Conservation (phyloP, 75 land plant species). For the Cunninghamia lanceolata region DNA sequence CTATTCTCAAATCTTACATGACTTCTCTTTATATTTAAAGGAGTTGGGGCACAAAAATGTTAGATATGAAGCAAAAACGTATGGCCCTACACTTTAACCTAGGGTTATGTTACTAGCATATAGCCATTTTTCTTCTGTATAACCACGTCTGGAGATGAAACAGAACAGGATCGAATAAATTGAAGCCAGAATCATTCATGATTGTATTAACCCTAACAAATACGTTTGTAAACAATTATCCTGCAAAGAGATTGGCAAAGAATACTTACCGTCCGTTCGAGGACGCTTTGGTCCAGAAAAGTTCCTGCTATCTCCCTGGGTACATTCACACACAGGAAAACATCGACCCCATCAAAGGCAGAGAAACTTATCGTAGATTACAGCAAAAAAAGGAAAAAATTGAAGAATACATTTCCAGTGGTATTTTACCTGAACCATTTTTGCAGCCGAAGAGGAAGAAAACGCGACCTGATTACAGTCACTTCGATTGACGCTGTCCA, state of each 20-base stretch:
- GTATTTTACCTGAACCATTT: background rate
- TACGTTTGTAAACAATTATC: background rate
- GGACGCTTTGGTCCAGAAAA: slow-evolving; percentile 85
- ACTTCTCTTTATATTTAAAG: background rate
- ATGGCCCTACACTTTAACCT: background rate
- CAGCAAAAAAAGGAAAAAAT: background rate
- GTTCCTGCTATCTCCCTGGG: slow-evolving; percentile 76
- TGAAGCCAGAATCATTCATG: too few species aligned
- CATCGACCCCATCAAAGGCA: background rate
- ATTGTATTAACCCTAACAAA: background rate
- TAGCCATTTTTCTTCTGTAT: background rate
- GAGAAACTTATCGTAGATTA: background rate
- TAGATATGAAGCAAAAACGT: background rate
- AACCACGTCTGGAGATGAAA: background rate
- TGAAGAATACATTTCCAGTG: background rate
- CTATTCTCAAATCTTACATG: background rate
- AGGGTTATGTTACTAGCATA: background rate
- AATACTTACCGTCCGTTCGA: slow-evolving; percentile 73
- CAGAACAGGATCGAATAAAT: background rate
- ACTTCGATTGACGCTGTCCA: background rate
- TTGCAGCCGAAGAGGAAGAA: background rate
- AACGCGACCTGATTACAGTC: background rate
- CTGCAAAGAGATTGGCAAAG: background rate
- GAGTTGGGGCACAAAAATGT: background rate
- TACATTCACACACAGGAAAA: background rate